These are phyloP conservation scores for Globisporangium irregulare DNA, from an alignment of 352 stramenopile species.

Conservation along the genomic window DNA sequence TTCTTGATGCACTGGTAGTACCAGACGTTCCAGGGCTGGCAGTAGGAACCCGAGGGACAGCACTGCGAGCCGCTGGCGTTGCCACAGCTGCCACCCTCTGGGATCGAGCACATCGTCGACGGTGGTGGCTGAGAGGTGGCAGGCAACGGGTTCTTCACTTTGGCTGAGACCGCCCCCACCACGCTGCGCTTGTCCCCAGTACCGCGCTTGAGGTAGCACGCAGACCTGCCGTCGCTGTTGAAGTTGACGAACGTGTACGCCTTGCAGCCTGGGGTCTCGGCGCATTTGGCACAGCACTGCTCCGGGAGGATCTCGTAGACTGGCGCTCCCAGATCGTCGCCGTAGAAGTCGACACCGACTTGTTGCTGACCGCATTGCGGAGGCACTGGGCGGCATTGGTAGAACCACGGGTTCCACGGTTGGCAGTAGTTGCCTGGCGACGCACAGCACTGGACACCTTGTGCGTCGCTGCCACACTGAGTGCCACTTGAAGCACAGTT, in stretches of 20 bases:
- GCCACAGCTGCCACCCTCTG: conserved; percentile 21
- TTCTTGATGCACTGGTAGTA: conserved; percentile 38
- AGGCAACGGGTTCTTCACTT: conserved; percentile 7
- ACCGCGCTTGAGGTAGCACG: conserved; percentile 17
- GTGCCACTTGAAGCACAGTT: conserved; percentile 4
- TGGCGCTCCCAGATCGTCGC: conserved; percentile 15
- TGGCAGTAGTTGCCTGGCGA: conserved; percentile 15
- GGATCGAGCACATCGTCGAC: conserved; percentile 16
- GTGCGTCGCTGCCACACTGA: conserved; percentile 18
- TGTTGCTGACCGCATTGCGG: conserved; percentile 18
- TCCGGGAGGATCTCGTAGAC: conserved; percentile 11
- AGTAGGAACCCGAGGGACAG: conserved; percentile 34
- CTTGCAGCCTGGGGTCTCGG: conserved; percentile 18
- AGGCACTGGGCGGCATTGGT: conserved; percentile 11
- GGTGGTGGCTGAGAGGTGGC: background rate
- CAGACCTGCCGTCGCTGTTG: conserved; percentile 6
- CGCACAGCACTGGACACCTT: conserved; percentile 27
- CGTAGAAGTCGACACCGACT: conserved; percentile 17
- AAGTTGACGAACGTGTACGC: conserved; percentile 33
- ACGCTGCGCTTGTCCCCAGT: background rate
- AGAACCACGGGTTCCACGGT: conserved; percentile 10
- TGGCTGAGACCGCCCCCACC: conserved; percentile 7
- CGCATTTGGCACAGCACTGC: conserved; percentile 28
- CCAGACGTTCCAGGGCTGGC: conserved; percentile 34
- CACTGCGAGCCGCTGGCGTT: conserved; percentile 15